A percentile compares a stretch with the other conserved stretches of the same genome.
These are phyloP conservation scores for Leucoagaricus sp. DNA, from an alignment of 1,284 basidiomycete genomes.

Conservation along the genomic window DNA sequence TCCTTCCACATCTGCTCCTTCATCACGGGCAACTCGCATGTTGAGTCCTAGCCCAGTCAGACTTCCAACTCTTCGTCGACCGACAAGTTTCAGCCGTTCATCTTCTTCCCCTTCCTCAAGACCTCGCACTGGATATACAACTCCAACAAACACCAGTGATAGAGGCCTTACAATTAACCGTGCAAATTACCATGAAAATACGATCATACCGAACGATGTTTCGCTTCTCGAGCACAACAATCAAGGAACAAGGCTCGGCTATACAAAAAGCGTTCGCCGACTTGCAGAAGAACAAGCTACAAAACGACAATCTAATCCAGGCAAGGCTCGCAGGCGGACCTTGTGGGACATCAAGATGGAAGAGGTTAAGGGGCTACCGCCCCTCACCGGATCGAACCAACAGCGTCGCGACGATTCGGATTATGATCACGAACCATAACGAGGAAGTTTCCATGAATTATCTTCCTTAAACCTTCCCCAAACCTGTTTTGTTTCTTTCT, in stretches of 20 bases:
- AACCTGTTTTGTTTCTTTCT: not conserved
- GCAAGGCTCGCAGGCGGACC: constrained; percentile 59
- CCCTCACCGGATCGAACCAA: not conserved
- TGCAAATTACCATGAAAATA: not conserved
- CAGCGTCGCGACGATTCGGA: not conserved
- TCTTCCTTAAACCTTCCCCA: not conserved
- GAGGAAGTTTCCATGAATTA: not conserved
- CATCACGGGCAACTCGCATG: too few relatives aligned
- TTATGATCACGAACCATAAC: not conserved
- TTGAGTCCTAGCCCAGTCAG: too few relatives aligned
- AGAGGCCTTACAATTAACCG: too few relatives aligned
- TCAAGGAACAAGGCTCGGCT: constrained; percentile 8
- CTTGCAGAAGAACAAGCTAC: constrained; percentile 71
- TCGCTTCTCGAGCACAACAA: not conserved
- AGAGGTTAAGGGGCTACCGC: constrained; percentile 55
- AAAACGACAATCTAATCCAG: constrained; percentile 22
- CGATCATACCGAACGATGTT: not conserved
- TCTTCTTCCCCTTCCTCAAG: not conserved
- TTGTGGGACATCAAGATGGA: constrained; percentile 89
- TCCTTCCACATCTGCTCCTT: not conserved
- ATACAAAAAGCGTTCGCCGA: constrained; percentile 78
- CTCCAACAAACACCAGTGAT: too few relatives aligned
- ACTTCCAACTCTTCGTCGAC: too few relatives aligned
- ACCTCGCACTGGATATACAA: not conserved
- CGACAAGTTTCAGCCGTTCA: not conserved